These are phyloP conservation scores for Heritiera fomes DNA, from an alignment of 345 rosid species.

Conservation along the genomic window DNA sequence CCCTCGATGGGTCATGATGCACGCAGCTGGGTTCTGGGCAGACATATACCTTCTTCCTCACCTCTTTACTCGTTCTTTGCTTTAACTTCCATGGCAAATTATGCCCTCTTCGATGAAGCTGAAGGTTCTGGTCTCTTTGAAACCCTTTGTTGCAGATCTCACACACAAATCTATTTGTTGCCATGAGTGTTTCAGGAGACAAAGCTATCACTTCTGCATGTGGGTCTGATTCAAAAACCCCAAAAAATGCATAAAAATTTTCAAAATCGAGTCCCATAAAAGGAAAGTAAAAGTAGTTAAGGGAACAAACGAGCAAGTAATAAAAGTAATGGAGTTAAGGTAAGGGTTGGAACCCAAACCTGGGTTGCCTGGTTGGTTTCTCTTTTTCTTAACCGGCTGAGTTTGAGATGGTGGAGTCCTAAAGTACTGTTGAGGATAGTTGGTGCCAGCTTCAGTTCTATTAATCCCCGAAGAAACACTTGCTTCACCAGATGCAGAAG, in stretches of 20 bases:
- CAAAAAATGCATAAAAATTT: not conserved
- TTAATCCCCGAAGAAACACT: conserved; percentile 72
- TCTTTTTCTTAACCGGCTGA: conserved; percentile 64
- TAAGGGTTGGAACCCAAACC: conserved; percentile 38
- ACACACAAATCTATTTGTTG: conserved; percentile 63
- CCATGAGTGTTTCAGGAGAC: conserved; percentile 73
- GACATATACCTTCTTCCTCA: conserved; percentile 54
- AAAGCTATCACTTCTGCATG: conserved; percentile 86
- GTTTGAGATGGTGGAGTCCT: conserved; percentile 43
- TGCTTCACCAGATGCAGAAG: conserved; percentile 78
- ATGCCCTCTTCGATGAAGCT: conserved; percentile 67
- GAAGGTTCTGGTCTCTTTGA: conserved; percentile 71
- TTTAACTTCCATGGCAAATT: conserved; percentile 69
- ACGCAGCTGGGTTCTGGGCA: conserved; percentile 60
- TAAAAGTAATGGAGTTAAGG: not conserved
- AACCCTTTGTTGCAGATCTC: conserved; percentile 73
- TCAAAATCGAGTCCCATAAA: not conserved
- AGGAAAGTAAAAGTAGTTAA: not conserved
- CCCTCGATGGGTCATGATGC: conserved; percentile 63
- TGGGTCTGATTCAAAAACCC: conserved; percentile 53
- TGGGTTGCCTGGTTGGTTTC: conserved; percentile 94
- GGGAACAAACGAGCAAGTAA: not conserved
- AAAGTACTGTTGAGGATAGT: conserved; percentile 44
- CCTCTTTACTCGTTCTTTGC: conserved; percentile 52
- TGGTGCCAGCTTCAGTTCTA: conserved; percentile 49